Base-by-base conservation (phyloP, 1,139 yeast genomes). In the Yamadazyma blattariae region DNA sequence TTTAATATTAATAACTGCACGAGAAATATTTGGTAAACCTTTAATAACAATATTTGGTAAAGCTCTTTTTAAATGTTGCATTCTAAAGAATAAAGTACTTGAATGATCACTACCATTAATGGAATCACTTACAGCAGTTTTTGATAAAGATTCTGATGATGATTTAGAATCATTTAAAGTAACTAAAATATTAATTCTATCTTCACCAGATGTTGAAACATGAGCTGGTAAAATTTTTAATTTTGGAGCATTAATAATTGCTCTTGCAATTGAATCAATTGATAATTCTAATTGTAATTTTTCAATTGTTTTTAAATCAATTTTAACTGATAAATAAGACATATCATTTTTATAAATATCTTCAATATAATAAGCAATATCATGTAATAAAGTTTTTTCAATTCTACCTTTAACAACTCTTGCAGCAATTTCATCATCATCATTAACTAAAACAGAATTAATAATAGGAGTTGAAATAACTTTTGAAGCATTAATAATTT, bases 381-480 rank as follows among this genome's bases (percentile, higher is more conserved):
- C 98, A 45, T 82, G 79, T 42, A 94, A 65, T 39, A 83, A 64
- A 0, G 98, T 94, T 67, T 92, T 94, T 58, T 94, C 99, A 38
- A 94, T 79, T 57, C 99, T 78, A 34, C 99, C 98, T 64, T 94
- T 94, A 27, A 94, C 98, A 47, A 94, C 97, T 61, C 99, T 80
- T 0, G 98, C 98, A 20, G 97, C 97, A 55, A 96, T 84, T 64
- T 90, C 97, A 58, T 94, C 98, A 13, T 82, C 81, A 49, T 87
- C 94, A 53, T 94, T 92, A 11, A 92, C 97, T 48, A 94, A 70
- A 8, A 85, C 90, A 7, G 97, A 95, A 47, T 92, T 90, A 56
- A 94, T 92, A 56, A 94, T 94, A 1, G 99, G 99, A 2, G 98
- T 94, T 5, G 96, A 87, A 50, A 94, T 94, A 12, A 80, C 79